A percentile compares a stretch with the other conserved stretches of the same genome.
These are phyloP conservation scores for Bryum argenteum DNA, from an alignment of 225 moss, liverwort and hornwort species.

Conservation along the genomic window DNA sequence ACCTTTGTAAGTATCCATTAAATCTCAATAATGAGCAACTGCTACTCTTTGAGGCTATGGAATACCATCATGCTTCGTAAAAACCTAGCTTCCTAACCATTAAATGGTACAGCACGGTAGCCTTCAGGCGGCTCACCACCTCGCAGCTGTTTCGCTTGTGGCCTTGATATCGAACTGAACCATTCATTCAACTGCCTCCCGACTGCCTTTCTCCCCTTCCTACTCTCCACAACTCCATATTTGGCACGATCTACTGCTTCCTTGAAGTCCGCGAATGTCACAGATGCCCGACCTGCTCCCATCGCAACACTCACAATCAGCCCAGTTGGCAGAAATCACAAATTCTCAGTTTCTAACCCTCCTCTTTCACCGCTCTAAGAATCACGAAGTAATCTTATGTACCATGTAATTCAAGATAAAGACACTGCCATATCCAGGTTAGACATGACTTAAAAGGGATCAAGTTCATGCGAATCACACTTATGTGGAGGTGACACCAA, in stretches of 20 bases:
- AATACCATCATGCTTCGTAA: background rate
- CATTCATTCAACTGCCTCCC: constrained; percentile 74
- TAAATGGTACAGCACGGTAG: constrained; percentile 53
- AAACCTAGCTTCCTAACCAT: constrained; percentile 36
- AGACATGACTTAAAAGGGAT: background rate
- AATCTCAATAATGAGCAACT: constrained; percentile 7
- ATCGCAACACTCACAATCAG: constrained; percentile 6
- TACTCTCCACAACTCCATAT: constrained; percentile 72
- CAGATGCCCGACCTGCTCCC: constrained; percentile 57
- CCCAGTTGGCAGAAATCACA: no score
- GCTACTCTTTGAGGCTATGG: constrained; percentile 9
- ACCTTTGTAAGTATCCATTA: constrained; percentile 14
- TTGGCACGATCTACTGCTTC: constrained; percentile 76
- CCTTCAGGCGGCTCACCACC: constrained; percentile 48
- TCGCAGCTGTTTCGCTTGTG: constrained; percentile 41
- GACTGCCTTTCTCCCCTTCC: constrained; percentile 58
- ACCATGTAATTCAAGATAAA: no score
- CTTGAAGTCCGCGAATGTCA: constrained; percentile 72
- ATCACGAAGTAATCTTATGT: background rate
- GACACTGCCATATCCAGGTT: no score
- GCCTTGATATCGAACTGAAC: constrained; percentile 59
- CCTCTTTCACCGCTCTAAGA: background rate
- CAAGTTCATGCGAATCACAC: background rate
- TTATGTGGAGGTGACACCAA: background rate
- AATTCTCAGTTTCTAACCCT: background rate